Conservation (phyloP, 192 early-diverging fungal genomes). For the Coemansia sp. region DNA sequence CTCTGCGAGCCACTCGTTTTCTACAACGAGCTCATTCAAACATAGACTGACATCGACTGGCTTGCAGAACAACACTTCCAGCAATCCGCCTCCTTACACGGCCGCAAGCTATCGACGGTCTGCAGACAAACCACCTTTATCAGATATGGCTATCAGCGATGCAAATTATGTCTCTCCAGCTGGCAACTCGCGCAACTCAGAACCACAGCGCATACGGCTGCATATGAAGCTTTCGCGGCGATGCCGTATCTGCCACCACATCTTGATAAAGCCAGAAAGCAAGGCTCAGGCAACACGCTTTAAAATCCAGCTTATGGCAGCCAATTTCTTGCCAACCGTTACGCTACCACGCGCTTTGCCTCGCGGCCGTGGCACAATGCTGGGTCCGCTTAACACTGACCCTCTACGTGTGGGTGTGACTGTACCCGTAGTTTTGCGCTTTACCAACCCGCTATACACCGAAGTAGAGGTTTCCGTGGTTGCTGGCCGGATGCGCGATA, state of each 20-base stretch:
- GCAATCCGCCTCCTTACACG: conserved; percentile 22
- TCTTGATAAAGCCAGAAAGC: conserved; percentile 88
- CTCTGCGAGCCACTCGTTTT: not conserved
- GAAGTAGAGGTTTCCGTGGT: conserved; percentile 64
- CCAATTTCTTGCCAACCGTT: conserved; percentile 78
- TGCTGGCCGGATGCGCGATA: conserved; percentile 31
- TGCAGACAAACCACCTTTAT: conserved; percentile 13
- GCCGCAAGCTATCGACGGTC: conserved; percentile 12
- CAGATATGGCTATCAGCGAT: conserved; percentile 18
- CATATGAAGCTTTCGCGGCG: conserved; percentile 82
- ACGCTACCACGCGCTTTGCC: not conserved
- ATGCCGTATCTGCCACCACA: conserved; percentile 83
- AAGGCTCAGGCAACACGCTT: conserved; percentile 85
- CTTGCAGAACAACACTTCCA: not conserved
- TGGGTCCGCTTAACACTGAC: conserved; percentile 12
- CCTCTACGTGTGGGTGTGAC: conserved; percentile 49
- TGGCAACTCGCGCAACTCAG: conserved; percentile 29
- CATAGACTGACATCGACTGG: conserved; percentile 16
- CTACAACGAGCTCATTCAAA: conserved; percentile 16
- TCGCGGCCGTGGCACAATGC: conserved; percentile 2
- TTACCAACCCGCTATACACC: conserved; percentile 79
- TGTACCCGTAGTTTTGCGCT: conserved; percentile 59
- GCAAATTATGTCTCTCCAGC: conserved; percentile 56
- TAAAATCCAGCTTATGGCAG: conserved; percentile 84
- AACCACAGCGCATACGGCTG: conserved; percentile 83